These are phyloP conservation scores for Salix koriyanagi DNA, from an alignment of 345 rosid genomes.

Conservation along the genomic window DNA sequence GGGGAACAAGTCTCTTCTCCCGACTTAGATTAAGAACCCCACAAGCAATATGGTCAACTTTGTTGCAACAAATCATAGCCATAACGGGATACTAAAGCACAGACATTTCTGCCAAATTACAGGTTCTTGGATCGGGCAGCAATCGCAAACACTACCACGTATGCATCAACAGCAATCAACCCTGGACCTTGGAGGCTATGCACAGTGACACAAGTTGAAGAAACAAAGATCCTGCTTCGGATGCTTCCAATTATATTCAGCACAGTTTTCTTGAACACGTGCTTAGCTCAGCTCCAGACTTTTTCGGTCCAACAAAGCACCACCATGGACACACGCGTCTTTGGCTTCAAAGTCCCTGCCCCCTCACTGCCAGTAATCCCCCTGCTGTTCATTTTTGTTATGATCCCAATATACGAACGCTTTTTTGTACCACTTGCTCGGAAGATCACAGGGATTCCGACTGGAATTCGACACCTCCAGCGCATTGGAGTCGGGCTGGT, in stretches of 20 bases:
- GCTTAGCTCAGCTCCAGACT: slow-evolving; percentile 66
- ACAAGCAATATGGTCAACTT: not conserved
- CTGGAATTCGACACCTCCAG: slow-evolving; percentile 53
- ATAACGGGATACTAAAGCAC: not conserved
- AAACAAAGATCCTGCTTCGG: slow-evolving; percentile 52
- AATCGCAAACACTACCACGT: slow-evolving; percentile 7
- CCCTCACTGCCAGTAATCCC: slow-evolving; percentile 59
- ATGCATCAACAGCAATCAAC: slow-evolving; percentile 15
- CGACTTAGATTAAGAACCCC: no score
- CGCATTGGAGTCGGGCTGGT: slow-evolving; percentile 49
- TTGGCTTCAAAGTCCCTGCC: slow-evolving; percentile 45
- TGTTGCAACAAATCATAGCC: not conserved
- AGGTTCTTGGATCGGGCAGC: slow-evolving; percentile 59
- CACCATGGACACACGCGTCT: slow-evolving; percentile 44
- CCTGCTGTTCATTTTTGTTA: slow-evolving; percentile 40
- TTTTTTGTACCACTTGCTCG: slow-evolving; percentile 50
- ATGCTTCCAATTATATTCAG: slow-evolving; percentile 55
- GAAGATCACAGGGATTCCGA: slow-evolving; percentile 47
- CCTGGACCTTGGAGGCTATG: slow-evolving; percentile 47
- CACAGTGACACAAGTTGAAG: slow-evolving; percentile 62
- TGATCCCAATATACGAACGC: slow-evolving; percentile 48
- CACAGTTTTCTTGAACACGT: slow-evolving; percentile 66
- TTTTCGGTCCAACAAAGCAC: slow-evolving; percentile 58
- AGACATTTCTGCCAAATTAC: not conserved
- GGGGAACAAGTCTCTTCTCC: no score